Evolutionary conservation across 352 stramenopile species (phyloP).

Genomic region (Pythium phragmiticola): DNA sequence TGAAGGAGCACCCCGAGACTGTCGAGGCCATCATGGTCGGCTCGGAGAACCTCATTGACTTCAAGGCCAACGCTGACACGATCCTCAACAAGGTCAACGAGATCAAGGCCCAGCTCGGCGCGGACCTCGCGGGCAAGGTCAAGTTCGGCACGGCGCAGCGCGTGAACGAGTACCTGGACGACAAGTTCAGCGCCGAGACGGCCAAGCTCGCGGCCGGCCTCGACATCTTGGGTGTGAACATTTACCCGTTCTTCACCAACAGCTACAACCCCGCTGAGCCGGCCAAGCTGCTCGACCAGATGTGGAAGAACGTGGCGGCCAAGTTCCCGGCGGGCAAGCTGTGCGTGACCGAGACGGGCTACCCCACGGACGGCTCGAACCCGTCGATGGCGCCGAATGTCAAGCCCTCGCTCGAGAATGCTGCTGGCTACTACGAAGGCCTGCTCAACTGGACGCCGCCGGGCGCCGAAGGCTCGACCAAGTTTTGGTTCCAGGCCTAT

Average conservation of each 20-base stretch:
- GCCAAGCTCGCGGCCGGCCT: conserved; percentile 4
- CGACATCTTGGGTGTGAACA: conserved; percentile 31
- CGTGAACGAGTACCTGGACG: conserved; percentile 27
- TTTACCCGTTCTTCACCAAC: conserved; percentile 40
- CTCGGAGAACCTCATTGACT: conserved; percentile 33
- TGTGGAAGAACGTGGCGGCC: conserved; percentile 22
- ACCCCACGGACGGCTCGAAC: conserved; percentile 18
- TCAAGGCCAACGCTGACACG: not conserved
- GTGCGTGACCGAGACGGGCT: conserved; percentile 26
- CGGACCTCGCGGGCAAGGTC: conserved; percentile 31
- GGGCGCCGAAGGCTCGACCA: conserved; percentile 8
- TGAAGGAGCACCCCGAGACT: conserved; percentile 38
- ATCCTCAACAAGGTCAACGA: conserved; percentile 32
- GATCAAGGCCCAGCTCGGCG: conserved; percentile 25
- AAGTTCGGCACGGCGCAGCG: conserved; percentile 53
- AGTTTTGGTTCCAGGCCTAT: conserved; percentile 30
- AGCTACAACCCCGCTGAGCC: conserved; percentile 24
- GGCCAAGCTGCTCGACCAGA: conserved; percentile 14
- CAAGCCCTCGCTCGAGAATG: conserved; percentile 21
- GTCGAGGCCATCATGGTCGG: conserved; percentile 52
- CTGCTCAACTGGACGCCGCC: conserved; percentile 21
- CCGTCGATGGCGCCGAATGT: conserved; percentile 11
- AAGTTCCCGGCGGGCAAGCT: conserved; percentile 25
- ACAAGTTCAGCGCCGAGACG: conserved; percentile 13
- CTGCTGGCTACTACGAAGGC: conserved; percentile 23